Evolutionary conservation across 2,329 filamentous ascomycete species (phyloP), one percentile per base, ranked within the genome.

Genomic region (Pseudofabraea citricarpa): DNA sequence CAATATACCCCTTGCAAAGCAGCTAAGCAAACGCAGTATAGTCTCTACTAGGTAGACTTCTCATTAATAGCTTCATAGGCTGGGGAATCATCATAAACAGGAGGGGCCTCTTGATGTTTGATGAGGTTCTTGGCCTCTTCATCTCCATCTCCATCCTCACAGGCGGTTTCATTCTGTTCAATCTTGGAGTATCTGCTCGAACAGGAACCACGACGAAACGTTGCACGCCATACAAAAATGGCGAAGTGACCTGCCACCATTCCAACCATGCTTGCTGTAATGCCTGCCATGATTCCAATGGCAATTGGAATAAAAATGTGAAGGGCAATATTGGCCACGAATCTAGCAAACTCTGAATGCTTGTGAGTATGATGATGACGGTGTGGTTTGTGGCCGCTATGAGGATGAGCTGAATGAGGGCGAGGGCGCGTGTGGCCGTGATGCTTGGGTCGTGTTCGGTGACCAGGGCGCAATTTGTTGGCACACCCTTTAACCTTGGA

Each of bases 291-390:
- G 50, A 88, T 73, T 46, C 85, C 85, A 50, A 87, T 73, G 41
- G 85, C 65, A 41, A 87, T 71, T 2, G 85, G 85, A 29, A 88
- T 69, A 37, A 88, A 61, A 35, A 89, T 73, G 48, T 83, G 78
- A 27, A 79, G 69, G 49, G 75, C 70, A 39, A 85, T 70, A 54
- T 75, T 75, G 56, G 71, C 70, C 36, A 80, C 51, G 20, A 80
- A 63, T 47, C 70, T 65, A 41, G 67, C 61, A 65, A 75, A 74
- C 43, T 60, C 62, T 54, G 59, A 52, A 31, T 61, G 57, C 48
- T 60, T 56, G 42, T 62, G 60, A 38, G 62, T 59, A 46, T 62
- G 60, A 45, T 64, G 59, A 45, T 64, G 59, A 46, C 55, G 59
- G 46, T 49, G 45, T 47, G 55, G 43, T 56, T 57, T 44, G 43